Evolutionary conservation across 108 stramenopile species (phyloP).

Genomic region (Mediolabrus comicus): DNA sequence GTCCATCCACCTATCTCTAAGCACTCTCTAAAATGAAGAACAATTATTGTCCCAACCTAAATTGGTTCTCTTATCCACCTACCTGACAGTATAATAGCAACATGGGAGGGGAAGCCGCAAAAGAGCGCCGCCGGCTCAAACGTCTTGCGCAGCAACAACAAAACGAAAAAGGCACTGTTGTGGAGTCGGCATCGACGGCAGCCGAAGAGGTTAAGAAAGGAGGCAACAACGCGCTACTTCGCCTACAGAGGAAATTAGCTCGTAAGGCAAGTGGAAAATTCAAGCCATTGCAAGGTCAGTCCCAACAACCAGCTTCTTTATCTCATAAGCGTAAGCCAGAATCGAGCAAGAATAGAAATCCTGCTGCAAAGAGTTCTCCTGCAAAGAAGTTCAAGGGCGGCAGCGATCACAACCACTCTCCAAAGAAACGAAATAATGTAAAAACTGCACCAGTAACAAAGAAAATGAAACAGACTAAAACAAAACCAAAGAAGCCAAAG

Average conservation of each 20-base stretch:
- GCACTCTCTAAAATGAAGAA: no score
- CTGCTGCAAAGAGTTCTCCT: constrained; percentile 1
- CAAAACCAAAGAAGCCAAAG: constrained; percentile 76
- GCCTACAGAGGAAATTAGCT: constrained; percentile 20
- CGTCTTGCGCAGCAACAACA: constrained; percentile 32
- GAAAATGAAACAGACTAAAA: constrained; percentile 17
- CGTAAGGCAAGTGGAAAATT: constrained; percentile 26
- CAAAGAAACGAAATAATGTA: not conserved
- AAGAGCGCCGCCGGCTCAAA: constrained; percentile 66
- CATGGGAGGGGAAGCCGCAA: constrained; percentile 77
- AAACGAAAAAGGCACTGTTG: not conserved
- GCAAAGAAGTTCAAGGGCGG: not conserved
- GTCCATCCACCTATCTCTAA: not conserved
- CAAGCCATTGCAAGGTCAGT: constrained; percentile 12
- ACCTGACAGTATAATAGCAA: not conserved
- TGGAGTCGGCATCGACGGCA: not conserved
- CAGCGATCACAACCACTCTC: not conserved
- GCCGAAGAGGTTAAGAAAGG: constrained; percentile 8
- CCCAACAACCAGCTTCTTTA: not conserved
- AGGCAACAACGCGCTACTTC: constrained; percentile 5
- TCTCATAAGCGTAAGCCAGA: constrained; percentile 15
- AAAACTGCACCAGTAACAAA: constrained; percentile 2
- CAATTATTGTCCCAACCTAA: no score
- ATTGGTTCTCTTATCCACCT: not conserved
- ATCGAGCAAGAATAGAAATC: not conserved